Conservation (phyloP, 1,139 yeast species). For the Debaryomyces singareniensis region DNA sequence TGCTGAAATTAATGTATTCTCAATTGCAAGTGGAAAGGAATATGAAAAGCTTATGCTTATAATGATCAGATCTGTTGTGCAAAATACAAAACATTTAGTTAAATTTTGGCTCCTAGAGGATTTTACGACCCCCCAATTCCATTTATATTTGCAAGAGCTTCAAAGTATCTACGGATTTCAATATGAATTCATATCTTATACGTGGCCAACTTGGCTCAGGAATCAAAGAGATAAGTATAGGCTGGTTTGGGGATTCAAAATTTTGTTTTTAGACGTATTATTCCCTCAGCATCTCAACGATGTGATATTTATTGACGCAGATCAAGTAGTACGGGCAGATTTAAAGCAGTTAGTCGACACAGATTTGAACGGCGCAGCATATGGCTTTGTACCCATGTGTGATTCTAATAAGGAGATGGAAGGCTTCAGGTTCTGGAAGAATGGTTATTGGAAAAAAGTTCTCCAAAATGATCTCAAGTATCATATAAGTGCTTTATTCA, state of each 20-base stretch:
- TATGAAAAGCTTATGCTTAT: slow-evolving; percentile 70
- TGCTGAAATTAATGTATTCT: slow-evolving; percentile 58
- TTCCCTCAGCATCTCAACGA: slow-evolving; percentile 74
- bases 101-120: slow-evolving; percentile 89
- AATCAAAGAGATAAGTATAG: slow-evolving; percentile 72
- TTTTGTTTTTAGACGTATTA: slow-evolving; percentile 76
- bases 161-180: slow-evolving; percentile 54
- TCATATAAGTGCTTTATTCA: slow-evolving; percentile 81
- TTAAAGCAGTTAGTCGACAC: slow-evolving; percentile 57
- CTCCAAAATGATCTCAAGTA: slow-evolving; percentile 56
- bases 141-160: slow-evolving; percentile 51
- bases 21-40: slow-evolving; percentile 73
- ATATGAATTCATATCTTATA: slow-evolving; percentile 70
- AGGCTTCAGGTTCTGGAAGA: slow-evolving; percentile 87
- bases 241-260: slow-evolving; percentile 83
- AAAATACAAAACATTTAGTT: slow-evolving; percentile 53
- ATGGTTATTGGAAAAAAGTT: slow-evolving; percentile 79
- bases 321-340: slow-evolving; percentile 71
- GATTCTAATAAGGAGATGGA: slow-evolving; percentile 77
- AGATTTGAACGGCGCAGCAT: slow-evolving; percentile 72
- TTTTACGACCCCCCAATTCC: slow-evolving; percentile 66
- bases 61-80: slow-evolving; percentile 74
- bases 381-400: slow-evolving; percentile 86
- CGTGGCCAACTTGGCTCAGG: slow-evolving; percentile 91
- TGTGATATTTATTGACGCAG: slow-evolving; percentile 83